A percentile compares a stretch with the other conserved stretches of the same genome.
Conservation (phyloP, 179 eudicot species). For the Spergularia azorica region DNA sequence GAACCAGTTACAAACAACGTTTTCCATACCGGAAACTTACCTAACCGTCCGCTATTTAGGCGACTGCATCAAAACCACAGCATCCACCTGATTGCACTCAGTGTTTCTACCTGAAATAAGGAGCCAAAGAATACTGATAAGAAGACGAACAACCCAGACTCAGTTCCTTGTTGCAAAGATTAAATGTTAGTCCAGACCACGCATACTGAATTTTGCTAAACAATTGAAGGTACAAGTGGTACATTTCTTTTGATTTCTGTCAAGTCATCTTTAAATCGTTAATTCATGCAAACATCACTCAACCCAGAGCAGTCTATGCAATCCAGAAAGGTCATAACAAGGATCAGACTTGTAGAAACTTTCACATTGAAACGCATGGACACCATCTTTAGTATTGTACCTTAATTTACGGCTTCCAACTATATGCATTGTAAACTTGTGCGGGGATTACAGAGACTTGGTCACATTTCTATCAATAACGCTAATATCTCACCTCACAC, state of each 20-base stretch:
- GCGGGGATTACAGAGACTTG: too few relatives aligned
- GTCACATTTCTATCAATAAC: too few relatives aligned
- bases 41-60: conserved; percentile 21
- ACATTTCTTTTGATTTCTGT: too few relatives aligned
- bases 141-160: neutral
- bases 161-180: neutral
- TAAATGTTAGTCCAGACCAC: neutral
- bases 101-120: conserved; percentile 28
- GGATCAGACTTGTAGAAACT: neutral
- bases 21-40: conserved; percentile 26
- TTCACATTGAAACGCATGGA: neutral
- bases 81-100: conserved; percentile 18
- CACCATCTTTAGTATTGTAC: neutral
- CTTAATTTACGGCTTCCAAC: neutral
- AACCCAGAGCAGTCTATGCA: neutral
- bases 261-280: too few relatives aligned
- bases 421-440: too few relatives aligned
- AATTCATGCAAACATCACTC: neutral
- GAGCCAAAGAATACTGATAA: neutral
- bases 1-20: conserved; percentile 28
- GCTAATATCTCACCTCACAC: too few relatives aligned
- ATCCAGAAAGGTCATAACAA: neutral
- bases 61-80: conserved; percentile 30
- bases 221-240: too few relatives aligned
- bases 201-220: too few relatives aligned